Evolutionary conservation across 129 eudicot species (phyloP).

Genomic region (Flaveria linearis): DNA sequence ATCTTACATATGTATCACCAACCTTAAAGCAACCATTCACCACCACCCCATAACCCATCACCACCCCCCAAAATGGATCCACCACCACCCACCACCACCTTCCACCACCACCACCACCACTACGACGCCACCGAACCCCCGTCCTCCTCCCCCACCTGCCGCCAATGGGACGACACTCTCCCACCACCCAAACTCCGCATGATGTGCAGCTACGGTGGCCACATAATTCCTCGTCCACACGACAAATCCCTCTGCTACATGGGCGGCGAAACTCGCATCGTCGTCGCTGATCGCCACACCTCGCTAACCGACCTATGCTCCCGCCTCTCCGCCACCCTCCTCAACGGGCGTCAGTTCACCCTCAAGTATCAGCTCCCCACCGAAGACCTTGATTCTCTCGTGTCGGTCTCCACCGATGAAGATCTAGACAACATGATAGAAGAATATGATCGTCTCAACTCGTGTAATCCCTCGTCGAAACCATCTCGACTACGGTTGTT

Average conservation of each 20-base stretch:
- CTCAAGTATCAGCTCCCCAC: constrained; percentile 73
- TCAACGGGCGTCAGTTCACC: constrained; percentile 55
- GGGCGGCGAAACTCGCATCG: constrained; percentile 85
- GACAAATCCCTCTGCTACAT: constrained; percentile 81
- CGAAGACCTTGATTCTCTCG: constrained; percentile 81
- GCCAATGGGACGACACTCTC: constrained; percentile 55
- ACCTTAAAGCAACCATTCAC: no score
- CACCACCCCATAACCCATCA: no score
- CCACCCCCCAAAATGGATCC: background rate
- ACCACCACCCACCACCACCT: constrained; percentile 14
- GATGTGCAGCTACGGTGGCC: constrained; percentile 95
- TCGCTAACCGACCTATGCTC: no score
- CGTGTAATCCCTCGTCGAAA: constrained; percentile 30
- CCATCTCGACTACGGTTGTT: constrained; percentile 53
- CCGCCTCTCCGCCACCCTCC: constrained; percentile 61
- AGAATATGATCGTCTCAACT: constrained; percentile 57
- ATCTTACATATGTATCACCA: no score
- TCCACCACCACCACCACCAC: constrained; percentile 49
- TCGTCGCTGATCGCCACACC: constrained; percentile 63
- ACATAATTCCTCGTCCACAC: constrained; percentile 86
- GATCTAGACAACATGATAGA: constrained; percentile 83
- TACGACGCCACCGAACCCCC: background rate
- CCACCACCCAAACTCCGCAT: constrained; percentile 71
- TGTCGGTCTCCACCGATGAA: constrained; percentile 64
- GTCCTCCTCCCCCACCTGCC: constrained; percentile 9